These are phyloP conservation scores for Colletotrichum chrysophilum DNA, from an alignment of 2,329 filamentous ascomycete species.

Conservation along the genomic window DNA sequence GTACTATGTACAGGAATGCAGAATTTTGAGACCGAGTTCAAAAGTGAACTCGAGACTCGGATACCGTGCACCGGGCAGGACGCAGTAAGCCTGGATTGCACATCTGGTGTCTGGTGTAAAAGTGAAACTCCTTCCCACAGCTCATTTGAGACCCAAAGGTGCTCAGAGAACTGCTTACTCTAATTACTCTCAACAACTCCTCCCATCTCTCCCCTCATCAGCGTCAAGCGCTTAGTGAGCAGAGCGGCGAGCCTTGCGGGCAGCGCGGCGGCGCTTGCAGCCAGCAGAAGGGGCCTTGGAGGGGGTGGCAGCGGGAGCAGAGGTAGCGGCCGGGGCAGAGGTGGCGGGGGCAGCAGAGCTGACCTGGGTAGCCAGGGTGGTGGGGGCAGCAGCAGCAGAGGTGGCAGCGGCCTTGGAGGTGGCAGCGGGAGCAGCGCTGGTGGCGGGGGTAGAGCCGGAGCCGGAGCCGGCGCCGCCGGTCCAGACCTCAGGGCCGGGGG, in stretches of 20 bases:
- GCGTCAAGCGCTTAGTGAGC: conserved; percentile 4
- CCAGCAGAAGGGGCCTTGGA: conserved; percentile 4
- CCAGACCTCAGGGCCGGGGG: conserved; percentile 40
- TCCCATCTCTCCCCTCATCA: neutral
- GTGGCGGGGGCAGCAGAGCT: conserved; percentile 5
- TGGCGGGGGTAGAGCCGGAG: conserved; percentile 11
- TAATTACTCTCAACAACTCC: neutral
- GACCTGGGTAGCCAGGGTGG: neutral
- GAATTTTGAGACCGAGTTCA: neutral
- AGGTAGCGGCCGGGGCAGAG: neutral
- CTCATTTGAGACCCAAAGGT: neutral
- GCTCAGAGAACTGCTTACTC: neutral
- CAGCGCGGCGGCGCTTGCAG: conserved; percentile 19
- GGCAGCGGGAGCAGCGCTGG: neutral
- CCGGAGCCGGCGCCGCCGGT: conserved; percentile 23
- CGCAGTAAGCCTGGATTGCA: conserved; percentile 5
- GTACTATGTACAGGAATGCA: conserved; percentile 20
- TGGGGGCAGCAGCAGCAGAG: neutral
- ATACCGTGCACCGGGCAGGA: conserved; percentile 10
- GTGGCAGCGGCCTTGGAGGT: neutral
- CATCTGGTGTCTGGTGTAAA: conserved; percentile 16
- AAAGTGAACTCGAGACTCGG: neutral
- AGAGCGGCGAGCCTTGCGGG: conserved; percentile 20
- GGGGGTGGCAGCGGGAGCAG: conserved; percentile 25
- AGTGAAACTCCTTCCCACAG: neutral